Evolutionary conservation across 805 yeast genomes (phyloP).

Genomic region (Metschnikowia orientalis): DNA sequence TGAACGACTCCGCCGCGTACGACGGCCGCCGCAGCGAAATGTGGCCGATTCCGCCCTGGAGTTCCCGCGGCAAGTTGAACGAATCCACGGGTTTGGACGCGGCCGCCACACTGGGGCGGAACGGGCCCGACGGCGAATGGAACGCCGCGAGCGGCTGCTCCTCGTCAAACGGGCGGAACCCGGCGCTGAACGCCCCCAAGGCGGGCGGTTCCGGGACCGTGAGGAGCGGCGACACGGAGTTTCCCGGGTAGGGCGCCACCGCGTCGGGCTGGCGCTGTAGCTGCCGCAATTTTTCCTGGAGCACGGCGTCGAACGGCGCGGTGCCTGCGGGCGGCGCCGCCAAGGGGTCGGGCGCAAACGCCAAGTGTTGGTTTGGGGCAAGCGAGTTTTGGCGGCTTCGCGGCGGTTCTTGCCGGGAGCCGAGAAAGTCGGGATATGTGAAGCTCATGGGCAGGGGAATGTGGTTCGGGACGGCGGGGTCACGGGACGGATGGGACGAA

Average conservation of each 20-base stretch:
- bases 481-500: no score
- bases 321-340: neutral
- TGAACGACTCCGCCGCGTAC: slow-evolving; percentile 63
- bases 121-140: neutral
- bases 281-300: slow-evolving; percentile 9
- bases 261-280: slow-evolving; percentile 8
- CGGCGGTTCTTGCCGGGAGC: slow-evolving; percentile 1
- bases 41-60: slow-evolving; percentile 61
- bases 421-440: slow-evolving; percentile 34
- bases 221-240: slow-evolving; percentile 1
- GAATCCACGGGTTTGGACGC: slow-evolving; percentile 20
- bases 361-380: slow-evolving; percentile 4
- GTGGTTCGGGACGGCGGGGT: no score
- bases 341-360: neutral
- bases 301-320: slow-evolving; percentile 4
- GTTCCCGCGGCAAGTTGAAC: slow-evolving; percentile 51
- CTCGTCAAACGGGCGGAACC: neutral
- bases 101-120: neutral
- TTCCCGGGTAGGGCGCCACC: slow-evolving; percentile 6
- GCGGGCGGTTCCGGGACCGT: neutral
- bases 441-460: slow-evolving; percentile 28
- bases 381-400: slow-evolving; percentile 4
- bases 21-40: slow-evolving; percentile 69
- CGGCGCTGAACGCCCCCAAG: neutral
- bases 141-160: neutral